Percentiles rank a stretch among this genome's conserved stretches.
phyloP scores from a whole-genome alignment of 2,329 filamentous ascomycete genomes.

The Neoscytalidium dimidiatum region DNA sequence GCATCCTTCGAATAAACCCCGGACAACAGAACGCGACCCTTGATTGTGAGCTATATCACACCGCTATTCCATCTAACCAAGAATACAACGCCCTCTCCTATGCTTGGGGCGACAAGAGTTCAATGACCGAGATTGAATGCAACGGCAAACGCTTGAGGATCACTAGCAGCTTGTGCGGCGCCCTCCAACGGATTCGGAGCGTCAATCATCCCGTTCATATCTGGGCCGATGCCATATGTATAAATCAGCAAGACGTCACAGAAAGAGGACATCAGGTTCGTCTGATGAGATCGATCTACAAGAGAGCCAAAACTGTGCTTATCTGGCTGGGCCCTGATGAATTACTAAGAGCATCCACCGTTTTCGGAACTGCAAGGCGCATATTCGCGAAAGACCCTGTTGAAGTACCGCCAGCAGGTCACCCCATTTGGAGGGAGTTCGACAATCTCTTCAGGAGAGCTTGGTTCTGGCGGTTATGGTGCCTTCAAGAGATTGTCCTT shows the following conservation, averaged over 20 bases:
- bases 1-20: not conserved
- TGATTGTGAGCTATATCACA: not conserved
- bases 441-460: not conserved
- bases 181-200: conserved; percentile 17
- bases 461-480: conserved; percentile 17
- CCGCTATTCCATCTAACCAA: not conserved
- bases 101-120: conserved; percentile 20
- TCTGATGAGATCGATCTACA: conserved; percentile 22
- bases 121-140: not conserved
- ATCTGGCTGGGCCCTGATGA: conserved; percentile 18
- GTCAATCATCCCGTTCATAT: not conserved
- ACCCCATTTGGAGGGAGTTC: not conserved
- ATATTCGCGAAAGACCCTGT: not conserved
- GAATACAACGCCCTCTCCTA: conserved; percentile 22
- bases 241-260: conserved; percentile 19
- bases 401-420: not conserved
- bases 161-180: conserved; percentile 3
- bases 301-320: conserved; percentile 10
- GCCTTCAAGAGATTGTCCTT: conserved; percentile 5
- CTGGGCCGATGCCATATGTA: conserved; percentile 23
- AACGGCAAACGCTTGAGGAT: not conserved
- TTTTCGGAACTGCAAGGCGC: not conserved
- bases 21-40: not conserved
- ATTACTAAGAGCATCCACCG: not conserved
- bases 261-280: conserved; percentile 21